Base-by-base conservation (phyloP, 2,329 filamentous ascomycete genomes). In the Aspergillus costaricaensis region DNA sequence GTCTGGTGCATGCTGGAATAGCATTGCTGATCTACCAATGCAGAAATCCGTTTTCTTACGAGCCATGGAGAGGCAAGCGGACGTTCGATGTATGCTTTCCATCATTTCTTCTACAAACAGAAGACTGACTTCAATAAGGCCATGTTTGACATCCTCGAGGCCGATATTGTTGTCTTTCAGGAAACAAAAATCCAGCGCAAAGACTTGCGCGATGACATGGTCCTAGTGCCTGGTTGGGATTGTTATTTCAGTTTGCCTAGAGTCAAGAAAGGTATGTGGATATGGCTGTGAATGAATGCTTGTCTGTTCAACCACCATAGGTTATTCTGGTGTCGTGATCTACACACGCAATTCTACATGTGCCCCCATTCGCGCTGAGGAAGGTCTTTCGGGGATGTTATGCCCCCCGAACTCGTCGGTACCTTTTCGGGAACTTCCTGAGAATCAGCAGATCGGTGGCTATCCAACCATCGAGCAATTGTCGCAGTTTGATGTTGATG, bases 121-220 rank as follows among this genome's bases (percentile, higher is more conserved):
- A 7, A 32, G 32, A 49, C 36, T 51, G 14, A 57, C 55, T 4
- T 43, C 38, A 52, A 2, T 61, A 36, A 91, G 89, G 84, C 89
- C 66, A 98, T 98, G 95, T 98, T 99, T 77, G 91, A 96, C 67
- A 91, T 90, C 47, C 84, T 99, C 6, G 91, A 95, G 74, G 88
- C 93, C 56, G 95, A 99, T 74, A 95, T 99, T 65, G 87, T 98
- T 17, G 84, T 97, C 60, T 92, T 98, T 81, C 95, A 99, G 76
- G 95, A 98, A 77, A 88, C 92, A 47, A 99, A 98, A 78, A 97
- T 98, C 43, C 95, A 98, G 73, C 85, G 90, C 59, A 96, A 96
- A 73, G 93, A 97, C 68, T 81, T 99, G 1, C 85, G 83, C 43
- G 95, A 98, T 82, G 95, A 98, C 68, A 98, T 98, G 92, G 93